Evolutionary conservation across 2,329 filamentous ascomycete genomes (phyloP).

Genomic region (Monilinia aucupariae): DNA sequence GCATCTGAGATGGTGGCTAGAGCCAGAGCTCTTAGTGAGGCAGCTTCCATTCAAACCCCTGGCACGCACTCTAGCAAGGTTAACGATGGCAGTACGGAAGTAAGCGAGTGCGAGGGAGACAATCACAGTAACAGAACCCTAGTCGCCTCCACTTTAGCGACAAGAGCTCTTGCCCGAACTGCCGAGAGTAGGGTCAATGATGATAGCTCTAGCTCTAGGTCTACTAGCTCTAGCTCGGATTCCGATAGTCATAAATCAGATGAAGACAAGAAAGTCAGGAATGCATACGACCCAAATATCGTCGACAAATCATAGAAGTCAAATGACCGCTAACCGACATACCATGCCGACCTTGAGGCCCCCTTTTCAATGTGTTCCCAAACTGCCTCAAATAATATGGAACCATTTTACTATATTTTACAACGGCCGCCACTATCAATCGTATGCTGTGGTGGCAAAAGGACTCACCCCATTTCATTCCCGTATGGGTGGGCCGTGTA

Average conservation of each 20-base stretch:
- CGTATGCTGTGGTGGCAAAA: neutral
- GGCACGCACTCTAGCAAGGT: conserved; percentile 25
- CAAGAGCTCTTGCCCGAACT: conserved; percentile 20
- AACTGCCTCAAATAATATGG: conserved; percentile 12
- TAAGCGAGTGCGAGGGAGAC: conserved; percentile 31
- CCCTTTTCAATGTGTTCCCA: conserved; percentile 5
- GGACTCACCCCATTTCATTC: neutral
- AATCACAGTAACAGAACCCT: conserved; percentile 22
- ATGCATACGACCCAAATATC: neutral
- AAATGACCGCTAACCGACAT: neutral
- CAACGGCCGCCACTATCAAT: neutral
- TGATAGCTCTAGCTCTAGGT: conserved; percentile 12
- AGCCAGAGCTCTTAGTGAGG: conserved; percentile 31
- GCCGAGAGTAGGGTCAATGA: conserved; percentile 17
- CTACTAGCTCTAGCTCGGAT: conserved; percentile 7
- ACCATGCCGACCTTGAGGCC: conserved; percentile 2
- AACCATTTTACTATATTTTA: conserved; percentile 14
- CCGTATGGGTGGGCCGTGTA: neutral
- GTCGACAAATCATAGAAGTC: neutral
- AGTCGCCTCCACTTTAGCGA: conserved; percentile 20
- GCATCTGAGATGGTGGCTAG: conserved; percentile 37
- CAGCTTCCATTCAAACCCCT: conserved; percentile 28
- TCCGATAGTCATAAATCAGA: conserved; percentile 20
- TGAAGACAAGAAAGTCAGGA: conserved; percentile 14
- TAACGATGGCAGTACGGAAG: conserved; percentile 30